Base-by-base conservation (phyloP, 164 flowering plant genomes). In the Magnolia kwangsiensis region DNA sequence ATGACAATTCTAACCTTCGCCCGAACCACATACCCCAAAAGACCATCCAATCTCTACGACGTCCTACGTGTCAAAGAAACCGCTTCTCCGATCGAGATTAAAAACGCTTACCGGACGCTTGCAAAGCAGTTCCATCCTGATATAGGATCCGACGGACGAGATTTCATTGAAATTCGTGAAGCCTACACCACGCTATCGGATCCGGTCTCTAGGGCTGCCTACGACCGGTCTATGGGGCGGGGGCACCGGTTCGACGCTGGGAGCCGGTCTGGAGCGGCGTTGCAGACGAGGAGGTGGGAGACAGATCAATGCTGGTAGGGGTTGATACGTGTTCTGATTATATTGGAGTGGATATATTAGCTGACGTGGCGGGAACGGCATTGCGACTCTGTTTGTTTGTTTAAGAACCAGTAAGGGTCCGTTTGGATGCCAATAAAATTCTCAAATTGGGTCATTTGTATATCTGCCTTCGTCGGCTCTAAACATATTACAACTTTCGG, bases 241-340 rank as follows among this genome's bases (percentile, higher is more conserved):
- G 21, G 64, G 58, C 14, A 7, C 29, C 69, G 65, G 66, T 63
- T 1, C 24, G 31, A n/a, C 21, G 7, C 67, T 50, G 58, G 31
- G 23, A 27, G 29, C 29, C 10, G 49, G 63, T 4, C 8, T 8
- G 13, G 27, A 1, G 7, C 4, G 45, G 45, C 45, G 7, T 1
- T 37, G 6, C 45, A 37, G 45, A 37, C 29, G 2, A 79, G 89
- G 68, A 79, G 91, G 77, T 92, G 97, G 97, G 97, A 92, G 68
- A 91, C 95, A 24, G 95, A 92, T 75, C 97, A 92, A 83, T 92
- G 97, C 81, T 92, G 97, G 97, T 91, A 88, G 81, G 49, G 45
- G 45, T 37, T 37, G 45, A 37, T 5, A 37, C 45, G 45, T 37
- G 45, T 37, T 37, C 45, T 37, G 6, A 37, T 37, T 37, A 37